Conservation (phyloP, 2,329 filamentous ascomycete genomes). For the Orbilia javanica region DNA sequence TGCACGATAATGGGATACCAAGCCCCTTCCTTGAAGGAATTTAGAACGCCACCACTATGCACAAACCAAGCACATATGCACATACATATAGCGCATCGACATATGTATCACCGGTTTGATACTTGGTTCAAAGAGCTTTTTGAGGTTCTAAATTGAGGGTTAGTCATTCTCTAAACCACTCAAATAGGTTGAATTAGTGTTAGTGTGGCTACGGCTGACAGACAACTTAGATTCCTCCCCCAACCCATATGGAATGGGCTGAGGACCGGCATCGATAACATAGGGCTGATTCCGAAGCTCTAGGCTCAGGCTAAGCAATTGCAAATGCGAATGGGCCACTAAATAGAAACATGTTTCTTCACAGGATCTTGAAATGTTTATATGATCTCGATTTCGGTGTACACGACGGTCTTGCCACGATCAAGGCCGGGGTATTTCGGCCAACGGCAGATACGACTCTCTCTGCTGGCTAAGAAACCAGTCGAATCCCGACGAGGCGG, state of each 20-base stretch:
- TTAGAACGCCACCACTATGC: conserved; percentile 2
- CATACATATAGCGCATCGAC: too few relatives aligned
- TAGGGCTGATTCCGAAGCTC: conserved; percentile 13
- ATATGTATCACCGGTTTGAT: not conserved
- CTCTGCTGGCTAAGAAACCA: too few relatives aligned
- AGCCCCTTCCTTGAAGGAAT: conserved; percentile 18
- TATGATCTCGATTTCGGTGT: conserved; percentile 9
- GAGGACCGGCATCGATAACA: conserved; percentile 2
- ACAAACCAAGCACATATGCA: not conserved
- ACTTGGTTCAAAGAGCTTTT: not conserved
- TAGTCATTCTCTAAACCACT: not conserved
- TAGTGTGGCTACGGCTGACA: conserved; percentile 16
- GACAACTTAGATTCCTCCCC: not conserved
- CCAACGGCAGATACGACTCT: not conserved
- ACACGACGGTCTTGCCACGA: not conserved
- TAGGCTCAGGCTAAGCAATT: not conserved
- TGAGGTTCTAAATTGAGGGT: not conserved
- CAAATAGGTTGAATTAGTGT: conserved; percentile 1
- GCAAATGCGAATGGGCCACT: conserved; percentile 1
- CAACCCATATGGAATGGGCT: not conserved
- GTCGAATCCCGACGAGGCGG: not conserved
- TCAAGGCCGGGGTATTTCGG: not conserved
- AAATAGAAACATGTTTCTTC: not conserved
- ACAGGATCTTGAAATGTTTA: not conserved
- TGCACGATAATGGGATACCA: conserved; percentile 6